These are phyloP conservation scores for Asterella californica DNA, from an alignment of 225 moss, liverwort and hornwort species.

Conservation along the genomic window DNA sequence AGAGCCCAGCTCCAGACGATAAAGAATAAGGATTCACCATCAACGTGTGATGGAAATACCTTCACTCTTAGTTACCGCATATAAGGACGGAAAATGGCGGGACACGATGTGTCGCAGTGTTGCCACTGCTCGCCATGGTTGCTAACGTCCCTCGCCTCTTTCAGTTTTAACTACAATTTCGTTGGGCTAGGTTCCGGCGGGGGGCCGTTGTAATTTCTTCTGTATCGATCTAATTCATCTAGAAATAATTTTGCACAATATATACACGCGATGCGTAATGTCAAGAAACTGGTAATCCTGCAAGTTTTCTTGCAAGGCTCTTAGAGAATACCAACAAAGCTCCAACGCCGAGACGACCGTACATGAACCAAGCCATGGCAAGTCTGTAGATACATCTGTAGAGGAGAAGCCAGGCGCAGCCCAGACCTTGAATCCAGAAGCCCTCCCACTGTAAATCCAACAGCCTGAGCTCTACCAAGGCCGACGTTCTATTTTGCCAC, in stretches of 20 bases:
- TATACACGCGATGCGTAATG: not conserved
- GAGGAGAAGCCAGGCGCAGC: slow-evolving; percentile 31
- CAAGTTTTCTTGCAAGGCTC: slow-evolving; percentile 19
- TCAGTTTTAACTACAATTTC: not conserved
- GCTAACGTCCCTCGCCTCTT: too few relatives aligned
- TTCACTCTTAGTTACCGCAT: too few relatives aligned
- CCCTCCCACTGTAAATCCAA: slow-evolving; percentile 32
- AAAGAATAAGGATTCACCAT: too few relatives aligned
- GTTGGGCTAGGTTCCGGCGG: not conserved
- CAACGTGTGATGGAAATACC: too few relatives aligned
- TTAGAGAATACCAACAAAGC: slow-evolving; percentile 23
- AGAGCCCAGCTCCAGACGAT: too few relatives aligned
- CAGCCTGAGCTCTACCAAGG: slow-evolving; percentile 28
- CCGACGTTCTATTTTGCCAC: slow-evolving; percentile 26
- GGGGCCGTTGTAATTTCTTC: not conserved
- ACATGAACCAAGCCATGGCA: slow-evolving; percentile 36
- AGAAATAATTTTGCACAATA: not conserved
- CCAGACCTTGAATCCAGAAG: slow-evolving; percentile 38
- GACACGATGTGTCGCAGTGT: not conserved
- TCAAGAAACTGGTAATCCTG: not conserved
- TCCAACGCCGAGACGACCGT: slow-evolving; percentile 29
- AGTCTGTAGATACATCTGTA: slow-evolving; percentile 35
- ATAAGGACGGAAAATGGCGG: too few relatives aligned
- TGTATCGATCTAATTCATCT: not conserved
- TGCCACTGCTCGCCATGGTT: too few relatives aligned